Percentiles rank a stretch among this genome's conserved stretches.
Evolutionary conservation across 2,329 filamentous ascomycete species (phyloP).

Genomic region (Amylocarpus encephaloides): DNA sequence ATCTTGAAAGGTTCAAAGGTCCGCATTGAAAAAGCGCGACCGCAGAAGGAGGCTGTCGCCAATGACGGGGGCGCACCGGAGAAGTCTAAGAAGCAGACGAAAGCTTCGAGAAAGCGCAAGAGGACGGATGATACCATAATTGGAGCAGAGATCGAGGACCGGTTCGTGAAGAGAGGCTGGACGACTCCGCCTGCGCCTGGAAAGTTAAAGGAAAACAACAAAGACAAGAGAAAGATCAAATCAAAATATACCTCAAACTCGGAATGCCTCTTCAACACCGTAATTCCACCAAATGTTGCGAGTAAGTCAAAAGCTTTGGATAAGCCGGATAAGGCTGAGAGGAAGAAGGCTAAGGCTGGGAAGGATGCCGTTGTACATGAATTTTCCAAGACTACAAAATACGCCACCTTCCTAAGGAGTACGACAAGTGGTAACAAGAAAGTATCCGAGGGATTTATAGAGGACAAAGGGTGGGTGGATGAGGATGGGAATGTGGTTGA

Average conservation of each 20-base stretch:
- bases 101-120: slow-evolving; percentile 44
- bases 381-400: slow-evolving; percentile 77
- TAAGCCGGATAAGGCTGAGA: slow-evolving; percentile 39
- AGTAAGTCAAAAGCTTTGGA: slow-evolving; percentile 33
- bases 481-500: slow-evolving; percentile 71
- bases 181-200: slow-evolving; percentile 44
- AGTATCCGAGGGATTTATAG: slow-evolving; percentile 60
- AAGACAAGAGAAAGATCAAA: slow-evolving; percentile 51
- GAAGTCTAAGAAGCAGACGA: slow-evolving; percentile 36
- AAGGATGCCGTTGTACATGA: slow-evolving; percentile 73
- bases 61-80: slow-evolving; percentile 34
- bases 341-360: slow-evolving; percentile 54
- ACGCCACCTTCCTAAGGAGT: slow-evolving; percentile 72
- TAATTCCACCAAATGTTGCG: slow-evolving; percentile 55
- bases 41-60: slow-evolving; percentile 41
- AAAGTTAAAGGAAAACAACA: slow-evolving; percentile 41
- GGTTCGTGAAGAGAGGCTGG: slow-evolving; percentile 36
- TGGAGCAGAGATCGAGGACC: slow-evolving; percentile 63
- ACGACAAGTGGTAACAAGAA: slow-evolving; percentile 39
- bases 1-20: slow-evolving; percentile 82
- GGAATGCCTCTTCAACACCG: slow-evolving; percentile 81
- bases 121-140: slow-evolving; percentile 45
- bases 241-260: slow-evolving; percentile 76
- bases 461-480: slow-evolving; percentile 86
- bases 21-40: slow-evolving; percentile 72